A percentile compares a stretch with the other conserved stretches of the same genome.
These are phyloP conservation scores for Puccinia hordei DNA, from an alignment of 1,284 basidiomycete species.

Conservation along the genomic window DNA sequence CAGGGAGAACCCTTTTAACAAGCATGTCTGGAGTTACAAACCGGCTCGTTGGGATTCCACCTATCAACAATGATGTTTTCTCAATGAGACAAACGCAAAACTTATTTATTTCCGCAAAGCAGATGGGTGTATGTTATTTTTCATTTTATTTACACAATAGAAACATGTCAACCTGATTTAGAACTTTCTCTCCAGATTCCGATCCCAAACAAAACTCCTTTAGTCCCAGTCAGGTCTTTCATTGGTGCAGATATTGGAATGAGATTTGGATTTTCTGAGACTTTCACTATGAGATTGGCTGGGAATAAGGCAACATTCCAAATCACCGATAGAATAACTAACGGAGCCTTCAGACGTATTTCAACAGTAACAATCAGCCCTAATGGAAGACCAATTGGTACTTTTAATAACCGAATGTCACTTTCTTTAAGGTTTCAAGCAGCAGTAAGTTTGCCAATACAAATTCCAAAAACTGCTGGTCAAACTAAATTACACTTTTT, in stretches of 20 bases:
- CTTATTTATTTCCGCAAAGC: neutral
- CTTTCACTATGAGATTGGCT: neutral
- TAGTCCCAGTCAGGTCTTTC: neutral
- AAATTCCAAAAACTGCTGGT: neutral
- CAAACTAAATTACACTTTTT: neutral
- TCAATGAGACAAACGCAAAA: neutral
- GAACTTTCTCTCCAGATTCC: neutral
- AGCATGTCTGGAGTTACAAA: neutral
- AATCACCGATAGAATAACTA: neutral
- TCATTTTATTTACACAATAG: neutral
- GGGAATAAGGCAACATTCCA: neutral
- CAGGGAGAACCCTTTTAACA: neutral
- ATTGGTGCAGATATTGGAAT: neutral
- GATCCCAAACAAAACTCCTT: neutral
- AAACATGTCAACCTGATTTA: neutral
- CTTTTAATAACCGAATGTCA: neutral
- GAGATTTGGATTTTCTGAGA: conserved; percentile 7
- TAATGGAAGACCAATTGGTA: neutral
- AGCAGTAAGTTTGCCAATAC: neutral
- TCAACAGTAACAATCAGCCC: neutral
- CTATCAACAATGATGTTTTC: neutral
- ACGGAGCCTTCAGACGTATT: neutral
- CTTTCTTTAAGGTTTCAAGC: neutral
- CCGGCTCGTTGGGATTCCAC: neutral
- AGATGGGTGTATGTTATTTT: neutral